A percentile compares a stretch with the other conserved stretches of the same genome.
phyloP scores from a whole-genome alignment of 495 filamentous ascomycete genomes.

The Penicillium lividum region DNA sequence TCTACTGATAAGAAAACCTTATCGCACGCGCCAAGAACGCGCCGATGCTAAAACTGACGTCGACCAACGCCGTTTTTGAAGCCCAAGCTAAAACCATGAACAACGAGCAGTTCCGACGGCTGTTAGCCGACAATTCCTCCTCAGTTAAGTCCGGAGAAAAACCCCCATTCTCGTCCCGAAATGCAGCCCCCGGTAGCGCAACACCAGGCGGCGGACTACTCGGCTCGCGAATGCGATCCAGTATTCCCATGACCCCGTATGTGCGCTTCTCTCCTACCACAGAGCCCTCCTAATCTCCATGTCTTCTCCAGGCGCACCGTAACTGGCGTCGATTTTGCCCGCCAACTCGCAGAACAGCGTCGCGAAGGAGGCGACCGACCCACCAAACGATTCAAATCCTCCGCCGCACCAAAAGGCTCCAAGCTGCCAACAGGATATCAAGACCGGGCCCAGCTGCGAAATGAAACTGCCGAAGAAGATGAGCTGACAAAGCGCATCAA shows the following conservation, averaged over 20 bases:
- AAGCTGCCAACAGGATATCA: slow-evolving; percentile 78
- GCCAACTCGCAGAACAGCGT: slow-evolving; percentile 80
- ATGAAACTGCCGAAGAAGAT: slow-evolving; percentile 31
- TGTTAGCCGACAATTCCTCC: slow-evolving; percentile 59
- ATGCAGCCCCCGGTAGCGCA: slow-evolving; percentile 24
- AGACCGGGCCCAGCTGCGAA: slow-evolving; percentile 69
- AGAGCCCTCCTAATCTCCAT: slow-evolving; percentile 8
- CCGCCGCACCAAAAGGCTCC: slow-evolving; percentile 79
- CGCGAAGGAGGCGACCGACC: slow-evolving; percentile 48
- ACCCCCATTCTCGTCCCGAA: slow-evolving; percentile 14
- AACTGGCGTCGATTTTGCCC: slow-evolving; percentile 70
- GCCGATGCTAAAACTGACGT: slow-evolving; percentile 22
- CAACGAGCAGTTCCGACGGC: slow-evolving; percentile 90
- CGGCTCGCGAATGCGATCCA: slow-evolving; percentile 57
- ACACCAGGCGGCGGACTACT: slow-evolving; percentile 28
- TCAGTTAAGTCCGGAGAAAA: slow-evolving; percentile 23
- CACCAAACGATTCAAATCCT: slow-evolving; percentile 71
- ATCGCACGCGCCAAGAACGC: slow-evolving; percentile 20
- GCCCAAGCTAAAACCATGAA: slow-evolving; percentile 63
- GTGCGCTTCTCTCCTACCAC: slow-evolving; percentile 16
- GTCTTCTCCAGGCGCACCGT: slow-evolving; percentile 64
- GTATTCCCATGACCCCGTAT: slow-evolving; percentile 86
- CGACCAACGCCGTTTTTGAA: slow-evolving; percentile 6
- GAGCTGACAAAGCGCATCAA: slow-evolving; percentile 65
- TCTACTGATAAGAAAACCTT: slow-evolving; percentile 12